These are phyloP conservation scores for Lachancea fermentati DNA, from an alignment of 805 yeast species.

Conservation along the genomic window DNA sequence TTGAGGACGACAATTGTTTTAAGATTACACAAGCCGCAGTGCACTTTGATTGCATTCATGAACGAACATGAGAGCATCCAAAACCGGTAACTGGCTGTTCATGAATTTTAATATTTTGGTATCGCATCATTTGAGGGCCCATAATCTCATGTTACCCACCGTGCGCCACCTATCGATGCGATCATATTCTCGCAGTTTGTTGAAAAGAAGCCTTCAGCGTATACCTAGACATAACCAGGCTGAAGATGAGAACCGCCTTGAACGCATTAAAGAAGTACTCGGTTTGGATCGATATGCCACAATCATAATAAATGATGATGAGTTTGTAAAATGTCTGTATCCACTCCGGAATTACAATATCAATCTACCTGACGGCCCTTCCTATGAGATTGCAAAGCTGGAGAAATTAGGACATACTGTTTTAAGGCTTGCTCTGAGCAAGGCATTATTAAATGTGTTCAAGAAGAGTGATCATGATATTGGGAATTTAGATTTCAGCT, in stretches of 20 bases:
- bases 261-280: conserved; percentile 3
- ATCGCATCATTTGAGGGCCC: no score
- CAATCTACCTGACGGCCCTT: conserved; percentile 9
- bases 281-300: conserved; percentile 11
- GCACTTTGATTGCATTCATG: not conserved
- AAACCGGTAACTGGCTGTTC: not conserved
- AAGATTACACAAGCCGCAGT: not conserved
- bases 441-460: conserved; percentile 13
- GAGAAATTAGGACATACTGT: conserved; percentile 12
- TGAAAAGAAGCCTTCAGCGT: not conserved
- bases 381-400: conserved; percentile 11
- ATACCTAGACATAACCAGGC: not conserved
- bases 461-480: conserved; percentile 17
- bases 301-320: conserved; percentile 7
- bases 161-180: not conserved
- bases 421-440: conserved; percentile 9
- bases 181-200: not conserved
- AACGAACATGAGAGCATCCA: not conserved
- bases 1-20: not conserved
- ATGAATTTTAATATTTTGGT: no score
- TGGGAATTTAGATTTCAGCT: conserved; percentile 21
- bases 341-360: conserved; percentile 12
- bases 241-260: conserved; percentile 5
- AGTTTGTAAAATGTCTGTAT: conserved; percentile 17
- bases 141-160: no score